Conservation (phyloP, 2,329 filamentous ascomycete genomes). For the Fusarium beomiforme region DNA sequence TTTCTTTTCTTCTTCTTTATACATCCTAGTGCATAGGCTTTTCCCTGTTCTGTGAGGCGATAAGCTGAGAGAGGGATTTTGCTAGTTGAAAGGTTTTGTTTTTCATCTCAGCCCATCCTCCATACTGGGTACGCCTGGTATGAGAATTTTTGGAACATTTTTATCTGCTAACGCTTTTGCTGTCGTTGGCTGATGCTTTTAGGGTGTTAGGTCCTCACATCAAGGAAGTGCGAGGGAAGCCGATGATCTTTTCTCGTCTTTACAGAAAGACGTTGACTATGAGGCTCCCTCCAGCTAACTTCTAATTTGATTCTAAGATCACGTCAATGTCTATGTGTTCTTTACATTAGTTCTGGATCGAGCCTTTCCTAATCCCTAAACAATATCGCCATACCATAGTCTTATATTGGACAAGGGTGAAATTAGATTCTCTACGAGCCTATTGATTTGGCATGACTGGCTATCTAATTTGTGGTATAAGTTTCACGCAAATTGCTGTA, state of each 20-base stretch:
- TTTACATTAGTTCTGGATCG: too few species aligned
- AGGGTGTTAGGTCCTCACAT: neutral
- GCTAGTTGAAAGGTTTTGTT: neutral
- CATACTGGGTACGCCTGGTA: neutral
- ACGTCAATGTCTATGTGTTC: too few species aligned
- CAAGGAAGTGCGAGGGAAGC: neutral
- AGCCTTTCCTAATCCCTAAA: too few species aligned
- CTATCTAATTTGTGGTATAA: too few species aligned
- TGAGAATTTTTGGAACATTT: slow-evolving; percentile 5
- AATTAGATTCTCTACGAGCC: too few species aligned
- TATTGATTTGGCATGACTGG: too few species aligned
- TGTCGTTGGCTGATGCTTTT: neutral
- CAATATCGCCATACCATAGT: too few species aligned
- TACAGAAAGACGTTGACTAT: neutral
- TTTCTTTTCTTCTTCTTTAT: neutral
- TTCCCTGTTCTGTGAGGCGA: slow-evolving; percentile 10
- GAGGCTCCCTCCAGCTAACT: neutral
- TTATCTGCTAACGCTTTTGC: neutral
- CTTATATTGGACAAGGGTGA: too few species aligned
- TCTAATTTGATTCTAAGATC: neutral
- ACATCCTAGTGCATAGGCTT: neutral
- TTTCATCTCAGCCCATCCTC: neutral
- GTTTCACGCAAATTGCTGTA: too few species aligned
- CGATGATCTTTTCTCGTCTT: neutral
- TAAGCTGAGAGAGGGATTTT: neutral